Base-by-base conservation (phyloP, 495 filamentous ascomycete genomes). In the Hyaloscypha hepaticicola region DNA sequence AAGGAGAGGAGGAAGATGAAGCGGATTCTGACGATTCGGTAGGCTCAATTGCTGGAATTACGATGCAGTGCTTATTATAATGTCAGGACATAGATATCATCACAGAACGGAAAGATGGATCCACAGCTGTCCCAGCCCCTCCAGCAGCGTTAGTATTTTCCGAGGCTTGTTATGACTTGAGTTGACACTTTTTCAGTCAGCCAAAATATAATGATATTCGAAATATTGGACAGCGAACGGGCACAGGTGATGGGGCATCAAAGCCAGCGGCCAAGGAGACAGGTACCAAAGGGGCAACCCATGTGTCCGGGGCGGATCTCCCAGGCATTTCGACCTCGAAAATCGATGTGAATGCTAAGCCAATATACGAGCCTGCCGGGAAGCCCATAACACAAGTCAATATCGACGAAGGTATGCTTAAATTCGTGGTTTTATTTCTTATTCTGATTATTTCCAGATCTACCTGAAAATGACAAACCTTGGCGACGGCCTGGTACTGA, bases 401-500 rank as follows among this genome's bases (percentile, higher is more conserved):
- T 71, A 87, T 94, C 58, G 90, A 93, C 70, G 80, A 85, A 71
- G 87, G 86, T 82, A 73, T 55, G 60, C 57, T 61, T 26, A 29
- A 58, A n/a, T 55, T 3, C 31, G 7, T 0, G 0, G 49, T 38
- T 26, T 22, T 31, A 19, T 27, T 50, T 16, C 55, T 25, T 29
- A 26, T 22, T 34, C 62, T 70, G 45, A 71, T 59, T 22, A 60
- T 2, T 16, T 12, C 5, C 16, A 72, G 92, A 96, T 75, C 87
- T 96, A 38, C 83, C 88, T 8, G 87, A 89, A 48, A 87, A 90
- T 69, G 90, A 92, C 69, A 97, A 97, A 77, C 95, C 94, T 33
- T 99, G 95, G 95, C 87, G 95, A 28, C 88, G 92, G 64, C 95
- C 95, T 9, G 95, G 95, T n/a, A 89, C 94, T 51, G 95, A 98